These are phyloP conservation scores for Polyporus tsugae DNA, from an alignment of 1,284 basidiomycete genomes.

Conservation along the genomic window DNA sequence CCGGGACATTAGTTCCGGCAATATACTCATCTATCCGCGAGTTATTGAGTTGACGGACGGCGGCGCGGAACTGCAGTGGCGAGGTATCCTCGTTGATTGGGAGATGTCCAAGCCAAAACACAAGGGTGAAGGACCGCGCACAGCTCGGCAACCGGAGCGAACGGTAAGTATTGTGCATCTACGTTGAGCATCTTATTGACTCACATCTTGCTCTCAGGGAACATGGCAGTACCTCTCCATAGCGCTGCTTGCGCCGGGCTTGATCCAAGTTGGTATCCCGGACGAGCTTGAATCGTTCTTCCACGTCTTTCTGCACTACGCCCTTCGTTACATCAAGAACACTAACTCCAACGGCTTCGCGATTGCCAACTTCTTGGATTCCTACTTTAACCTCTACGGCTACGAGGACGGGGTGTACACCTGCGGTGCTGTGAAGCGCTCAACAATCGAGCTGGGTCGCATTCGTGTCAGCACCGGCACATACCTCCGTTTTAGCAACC, in stretches of 20 bases:
- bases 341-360: background rate
- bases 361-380: background rate
- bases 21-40: constrained; percentile 9
- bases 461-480: background rate
- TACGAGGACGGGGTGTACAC: background rate
- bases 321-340: background rate
- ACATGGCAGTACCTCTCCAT: constrained; percentile 2
- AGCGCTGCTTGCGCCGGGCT: background rate
- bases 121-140: background rate
- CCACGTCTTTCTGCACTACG: constrained; percentile 5
- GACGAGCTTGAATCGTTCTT: constrained; percentile 9
- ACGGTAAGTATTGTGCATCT: background rate
- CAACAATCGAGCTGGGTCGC: background rate
- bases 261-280: background rate
- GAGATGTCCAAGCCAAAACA: constrained; percentile 5
- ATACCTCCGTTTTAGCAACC: background rate
- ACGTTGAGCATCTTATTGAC: background rate
- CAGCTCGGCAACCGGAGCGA: background rate
- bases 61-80: background rate
- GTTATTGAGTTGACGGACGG: background rate
- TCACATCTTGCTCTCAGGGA: background rate
- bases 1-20: constrained; percentile 6
- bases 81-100: constrained; percentile 9
- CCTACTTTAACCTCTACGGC: background rate
- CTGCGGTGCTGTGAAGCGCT: background rate